Conservation (phyloP, 1,284 basidiomycete genomes). For the Testicularia cyperi region DNA sequence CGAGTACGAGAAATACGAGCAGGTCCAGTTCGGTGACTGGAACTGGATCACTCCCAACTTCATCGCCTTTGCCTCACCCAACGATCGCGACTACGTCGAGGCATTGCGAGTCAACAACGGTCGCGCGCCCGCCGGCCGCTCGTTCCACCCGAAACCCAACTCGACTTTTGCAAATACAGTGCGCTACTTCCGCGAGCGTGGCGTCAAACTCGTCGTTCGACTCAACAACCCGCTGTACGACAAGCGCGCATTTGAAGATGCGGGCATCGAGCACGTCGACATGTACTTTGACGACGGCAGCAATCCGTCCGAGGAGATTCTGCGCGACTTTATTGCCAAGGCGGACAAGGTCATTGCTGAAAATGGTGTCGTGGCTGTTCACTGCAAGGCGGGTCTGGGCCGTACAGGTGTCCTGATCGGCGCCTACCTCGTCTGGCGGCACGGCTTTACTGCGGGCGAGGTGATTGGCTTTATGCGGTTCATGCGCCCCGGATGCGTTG, state of each 20-base stretch:
- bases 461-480: conserved; percentile 98
- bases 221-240: conserved; percentile 95
- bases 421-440: conserved; percentile 98
- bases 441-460: conserved; percentile 96
- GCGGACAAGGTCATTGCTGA: conserved; percentile 75
- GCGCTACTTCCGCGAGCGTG: conserved; percentile 83
- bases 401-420: conserved; percentile 86
- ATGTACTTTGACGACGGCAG: conserved; percentile 98
- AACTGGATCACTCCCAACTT: conserved; percentile 74
- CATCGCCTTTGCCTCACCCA: conserved; percentile 89
- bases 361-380: conserved; percentile 76
- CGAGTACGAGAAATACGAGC: conserved; percentile 84
- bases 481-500: conserved; percentile 90
- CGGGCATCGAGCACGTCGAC: conserved; percentile 79
- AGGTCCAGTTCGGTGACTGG: conserved; percentile 74
- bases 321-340: conserved; percentile 82
- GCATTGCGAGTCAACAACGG: conserved; percentile 59
- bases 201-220: conserved; percentile 87
- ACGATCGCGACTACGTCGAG: conserved; percentile 53
- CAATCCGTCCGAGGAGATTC: conserved; percentile 91
- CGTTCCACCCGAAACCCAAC: conserved; percentile 7
- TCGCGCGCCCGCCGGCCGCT: conserved; percentile 2
- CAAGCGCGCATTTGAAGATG: conserved; percentile 76
- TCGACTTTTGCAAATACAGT: conserved; percentile 69
- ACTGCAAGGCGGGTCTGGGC: conserved; percentile 93